Percentiles rank a stretch among this genome's conserved stretches.
Conservation (phyloP, 495 filamentous ascomycete species). For the Lophium mytilinum region DNA sequence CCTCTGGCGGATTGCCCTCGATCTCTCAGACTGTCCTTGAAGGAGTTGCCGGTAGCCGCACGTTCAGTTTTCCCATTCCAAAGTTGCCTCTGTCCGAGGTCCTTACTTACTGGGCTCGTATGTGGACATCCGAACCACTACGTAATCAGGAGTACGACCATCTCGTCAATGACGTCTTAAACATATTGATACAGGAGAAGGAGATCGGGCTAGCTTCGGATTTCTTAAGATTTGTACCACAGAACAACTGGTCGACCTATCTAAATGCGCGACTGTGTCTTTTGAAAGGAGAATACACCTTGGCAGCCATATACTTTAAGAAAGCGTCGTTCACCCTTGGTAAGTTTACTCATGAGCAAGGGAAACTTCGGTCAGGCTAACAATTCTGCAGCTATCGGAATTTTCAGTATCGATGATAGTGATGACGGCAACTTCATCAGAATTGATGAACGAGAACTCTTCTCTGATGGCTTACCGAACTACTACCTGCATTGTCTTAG, state of each 20-base stretch:
- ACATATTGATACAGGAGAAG: conserved; percentile 42
- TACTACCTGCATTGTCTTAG: conserved; percentile 82
- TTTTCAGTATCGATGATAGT: conserved; percentile 32
- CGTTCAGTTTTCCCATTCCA: conserved; percentile 6
- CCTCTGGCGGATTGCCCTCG: neutral
- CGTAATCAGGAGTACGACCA: conserved; percentile 30
- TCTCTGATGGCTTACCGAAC: conserved; percentile 66
- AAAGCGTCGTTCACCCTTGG: conserved; percentile 76
- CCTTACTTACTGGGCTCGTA: conserved; percentile 32
- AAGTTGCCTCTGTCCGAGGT: conserved; percentile 7
- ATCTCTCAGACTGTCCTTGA: conserved; percentile 21
- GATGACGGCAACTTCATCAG: conserved; percentile 56
- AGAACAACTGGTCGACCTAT: conserved; percentile 63
- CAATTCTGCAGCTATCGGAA: conserved; percentile 11
- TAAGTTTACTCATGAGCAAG: conserved; percentile 38
- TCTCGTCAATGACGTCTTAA: conserved; percentile 41
- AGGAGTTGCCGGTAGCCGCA: conserved; percentile 15
- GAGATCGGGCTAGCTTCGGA: conserved; percentile 23
- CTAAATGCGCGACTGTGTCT: conserved; percentile 76
- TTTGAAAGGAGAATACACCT: conserved; percentile 58
- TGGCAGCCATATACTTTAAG: conserved; percentile 69
- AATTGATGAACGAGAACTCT: conserved; percentile 59
- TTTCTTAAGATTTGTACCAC: conserved; percentile 13
- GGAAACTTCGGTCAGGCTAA: neutral
- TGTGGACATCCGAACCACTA: conserved; percentile 22